A percentile compares a stretch with the other conserved stretches of the same genome.
These are phyloP conservation scores for Hanseniaspora clermontiae DNA, from an alignment of 805 yeast species.

Conservation along the genomic window DNA sequence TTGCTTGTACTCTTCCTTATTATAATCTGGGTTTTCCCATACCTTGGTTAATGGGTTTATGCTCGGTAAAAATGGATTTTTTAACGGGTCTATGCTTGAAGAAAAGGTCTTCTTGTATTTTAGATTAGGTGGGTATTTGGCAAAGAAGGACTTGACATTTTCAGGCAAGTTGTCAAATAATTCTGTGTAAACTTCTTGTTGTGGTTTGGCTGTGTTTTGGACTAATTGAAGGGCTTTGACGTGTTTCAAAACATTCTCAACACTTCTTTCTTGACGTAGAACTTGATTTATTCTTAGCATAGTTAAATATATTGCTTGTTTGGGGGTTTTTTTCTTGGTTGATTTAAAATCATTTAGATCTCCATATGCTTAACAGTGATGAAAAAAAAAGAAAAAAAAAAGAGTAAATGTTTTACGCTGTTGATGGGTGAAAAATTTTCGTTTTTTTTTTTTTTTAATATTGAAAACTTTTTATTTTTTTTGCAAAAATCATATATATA, in stretches of 20 bases:
- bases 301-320: background rate
- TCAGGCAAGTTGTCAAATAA: slow-evolving; percentile 52
- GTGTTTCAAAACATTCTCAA: slow-evolving; percentile 8
- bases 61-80: slow-evolving; percentile 81
- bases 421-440: background rate
- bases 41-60: slow-evolving; percentile 69
- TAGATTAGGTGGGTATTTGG: slow-evolving; percentile 67
- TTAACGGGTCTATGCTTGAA: slow-evolving; percentile 49
- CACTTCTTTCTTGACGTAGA: background rate
- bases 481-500: background rate
- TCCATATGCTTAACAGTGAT: no score
- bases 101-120: slow-evolving; percentile 55
- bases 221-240: slow-evolving; percentile 7
- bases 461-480: background rate
- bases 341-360: no score
- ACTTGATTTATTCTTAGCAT: background rate
- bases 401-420: background rate
- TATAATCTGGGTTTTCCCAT: slow-evolving; percentile 65
- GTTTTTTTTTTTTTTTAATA: background rate
- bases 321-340: background rate
- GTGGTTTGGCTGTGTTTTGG: background rate
- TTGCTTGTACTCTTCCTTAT: slow-evolving; percentile 71
- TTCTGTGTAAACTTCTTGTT: slow-evolving; percentile 15
- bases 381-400: background rate
- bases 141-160: slow-evolving; percentile 59